Conservation (phyloP, 176 grass and related monocot species). For the Triticum dicoccoides region DNA sequence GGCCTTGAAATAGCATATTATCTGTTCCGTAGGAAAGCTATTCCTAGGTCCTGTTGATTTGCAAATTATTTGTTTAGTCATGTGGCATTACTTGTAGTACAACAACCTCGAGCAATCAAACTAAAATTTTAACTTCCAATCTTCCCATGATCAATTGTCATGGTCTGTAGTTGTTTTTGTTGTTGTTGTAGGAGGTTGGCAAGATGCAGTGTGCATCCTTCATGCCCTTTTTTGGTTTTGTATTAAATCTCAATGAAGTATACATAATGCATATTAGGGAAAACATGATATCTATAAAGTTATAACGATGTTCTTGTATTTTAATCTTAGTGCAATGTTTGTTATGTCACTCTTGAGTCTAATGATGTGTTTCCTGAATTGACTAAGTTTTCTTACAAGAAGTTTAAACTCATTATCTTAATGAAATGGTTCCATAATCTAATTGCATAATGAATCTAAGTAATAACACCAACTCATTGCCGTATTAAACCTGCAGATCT, state of each 20-base stretch:
- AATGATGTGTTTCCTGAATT: background rate
- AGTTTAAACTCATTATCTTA: background rate
- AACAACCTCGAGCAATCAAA: conserved; percentile 8
- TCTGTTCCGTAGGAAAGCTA: background rate
- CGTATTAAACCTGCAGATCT: conserved; percentile 60
- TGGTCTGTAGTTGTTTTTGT: background rate
- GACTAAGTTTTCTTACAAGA: background rate
- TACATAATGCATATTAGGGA: background rate
- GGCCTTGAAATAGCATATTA: conserved; percentile 11
- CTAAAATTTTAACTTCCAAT: background rate
- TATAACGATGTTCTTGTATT: background rate
- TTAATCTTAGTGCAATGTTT: background rate
- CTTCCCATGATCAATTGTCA: conserved; percentile 7
- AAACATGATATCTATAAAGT: background rate
- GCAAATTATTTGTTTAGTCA: background rate
- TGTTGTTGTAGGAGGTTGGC: background rate
- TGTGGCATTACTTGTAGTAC: conserved; percentile 12
- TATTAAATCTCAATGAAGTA: background rate
- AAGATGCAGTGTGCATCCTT: background rate
- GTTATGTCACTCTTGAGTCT: background rate
- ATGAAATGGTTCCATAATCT: background rate
- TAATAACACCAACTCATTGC: conserved; percentile 18
- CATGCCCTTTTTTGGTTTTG: background rate
- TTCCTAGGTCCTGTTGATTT: background rate
- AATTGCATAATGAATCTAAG: conserved; percentile 12